Conservation (phyloP, 2,329 filamentous ascomycete genomes). For the Verticillium dahliae region DNA sequence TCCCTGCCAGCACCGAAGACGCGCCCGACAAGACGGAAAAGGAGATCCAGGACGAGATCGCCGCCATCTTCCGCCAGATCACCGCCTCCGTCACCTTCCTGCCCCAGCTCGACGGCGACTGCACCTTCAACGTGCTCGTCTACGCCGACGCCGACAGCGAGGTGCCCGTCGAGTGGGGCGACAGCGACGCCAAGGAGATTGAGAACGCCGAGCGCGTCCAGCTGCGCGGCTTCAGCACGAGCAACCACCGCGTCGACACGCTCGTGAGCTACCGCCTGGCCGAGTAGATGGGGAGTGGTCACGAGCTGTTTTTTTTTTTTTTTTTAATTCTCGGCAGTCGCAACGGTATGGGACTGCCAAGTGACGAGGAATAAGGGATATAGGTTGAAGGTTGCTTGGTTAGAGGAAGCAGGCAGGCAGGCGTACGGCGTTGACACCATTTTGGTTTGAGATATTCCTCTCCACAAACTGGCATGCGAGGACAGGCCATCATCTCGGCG, state of each 20-base stretch:
- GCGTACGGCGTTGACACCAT: background rate
- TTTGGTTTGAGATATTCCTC: background rate
- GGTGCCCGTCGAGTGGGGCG: slow-evolving; percentile 96
- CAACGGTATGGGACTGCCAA: background rate
- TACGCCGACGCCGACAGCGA: slow-evolving; percentile 96
- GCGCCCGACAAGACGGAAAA: slow-evolving; percentile 75
- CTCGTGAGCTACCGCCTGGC: slow-evolving; percentile 80
- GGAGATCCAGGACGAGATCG: slow-evolving; percentile 93
- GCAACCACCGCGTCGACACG: slow-evolving; percentile 89
- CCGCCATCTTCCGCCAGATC: slow-evolving; percentile 95
- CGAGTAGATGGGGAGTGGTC: background rate
- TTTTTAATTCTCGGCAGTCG: too few species aligned
- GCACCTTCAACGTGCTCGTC: slow-evolving; percentile 97
- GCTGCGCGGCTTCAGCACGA: slow-evolving; percentile 91
- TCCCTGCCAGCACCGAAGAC: background rate
- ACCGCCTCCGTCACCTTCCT: slow-evolving; percentile 96
- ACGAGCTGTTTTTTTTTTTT: background rate
- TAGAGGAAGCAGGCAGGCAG: background rate
- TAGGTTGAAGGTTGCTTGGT: background rate
- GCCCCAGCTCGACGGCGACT: slow-evolving; percentile 87
- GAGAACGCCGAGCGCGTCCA: slow-evolving; percentile 91
- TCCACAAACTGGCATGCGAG: background rate
- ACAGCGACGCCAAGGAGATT: slow-evolving; percentile 97
- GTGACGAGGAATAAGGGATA: background rate
- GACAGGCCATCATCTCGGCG: background rate